Evolutionary conservation across 192 early-diverging fungal species (phyloP).

Genomic region (Coemansia sp.): DNA sequence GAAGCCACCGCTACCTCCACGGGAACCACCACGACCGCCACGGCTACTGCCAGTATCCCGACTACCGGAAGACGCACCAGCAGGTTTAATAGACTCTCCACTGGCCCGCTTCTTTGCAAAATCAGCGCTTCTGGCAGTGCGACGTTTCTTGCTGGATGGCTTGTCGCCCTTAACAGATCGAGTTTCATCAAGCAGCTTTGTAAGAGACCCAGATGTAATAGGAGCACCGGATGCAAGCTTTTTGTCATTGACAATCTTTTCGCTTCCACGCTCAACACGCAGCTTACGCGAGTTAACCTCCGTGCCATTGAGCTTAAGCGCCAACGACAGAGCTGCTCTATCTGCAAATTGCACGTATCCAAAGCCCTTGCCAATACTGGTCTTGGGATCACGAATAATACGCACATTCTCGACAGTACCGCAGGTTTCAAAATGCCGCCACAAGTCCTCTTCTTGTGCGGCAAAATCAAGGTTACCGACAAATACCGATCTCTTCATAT

Average conservation of each 20-base stretch:
- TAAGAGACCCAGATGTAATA: constrained; percentile 8
- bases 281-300: constrained; percentile 55
- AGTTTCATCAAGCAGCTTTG: constrained; percentile 52
- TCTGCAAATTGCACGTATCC: constrained; percentile 87
- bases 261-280: constrained; percentile 38
- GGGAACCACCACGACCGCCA: constrained; percentile 7
- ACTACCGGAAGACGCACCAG: too few species aligned
- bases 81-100: too few species aligned
- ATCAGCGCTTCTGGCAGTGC: constrained; percentile 33
- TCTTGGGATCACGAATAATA: constrained; percentile 75
- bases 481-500: constrained; percentile 77
- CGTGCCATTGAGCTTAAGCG: constrained; percentile 72
- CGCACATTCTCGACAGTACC: constrained; percentile 77
- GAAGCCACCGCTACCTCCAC: constrained; percentile 5
- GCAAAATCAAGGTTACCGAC: constrained; percentile 70
- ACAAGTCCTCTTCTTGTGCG: constrained; percentile 68
- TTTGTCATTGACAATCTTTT: constrained; percentile 39
- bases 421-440: constrained; percentile 65
- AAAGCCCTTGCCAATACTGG: constrained; percentile 91
- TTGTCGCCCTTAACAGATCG: constrained; percentile 54
- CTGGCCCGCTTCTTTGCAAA: constrained; percentile 32
- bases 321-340: constrained; percentile 67
- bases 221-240: constrained; percentile 1
- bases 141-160: constrained; percentile 46
- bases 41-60: too few species aligned